Evolutionary conservation across 345 rosid species (phyloP), one percentile per base, ranked within the genome.

Genomic region (Clarkia xantiana): DNA sequence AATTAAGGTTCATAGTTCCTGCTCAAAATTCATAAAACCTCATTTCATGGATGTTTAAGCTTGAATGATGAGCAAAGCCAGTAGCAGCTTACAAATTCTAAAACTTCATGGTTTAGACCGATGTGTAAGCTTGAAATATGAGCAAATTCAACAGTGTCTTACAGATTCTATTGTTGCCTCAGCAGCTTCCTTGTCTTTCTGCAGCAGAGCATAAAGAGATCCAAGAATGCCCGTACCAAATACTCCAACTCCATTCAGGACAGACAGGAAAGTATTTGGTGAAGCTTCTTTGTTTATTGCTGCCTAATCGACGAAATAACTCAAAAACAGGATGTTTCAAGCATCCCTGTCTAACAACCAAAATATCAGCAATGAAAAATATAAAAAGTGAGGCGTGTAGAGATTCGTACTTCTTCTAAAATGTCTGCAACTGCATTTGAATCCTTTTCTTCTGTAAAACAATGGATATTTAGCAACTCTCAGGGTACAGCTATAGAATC

Each of bases 211-310:
- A 67, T 79, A 91, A 34, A 91, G 81, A 43, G 98, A 78, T 64
- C 89, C 94, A 36, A 91, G 94, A 56, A 81, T 73, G 20, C 83
- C 84, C 46, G 74, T 59, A 45, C 86, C 70, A 47, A 91, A 71
- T 57, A 86, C 68, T 48, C 98, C 96, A 39, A 86, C 75, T 54
- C 77, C 83, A 62, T 86, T 86, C 56, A 83, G 63, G 53, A 86
- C 69, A 71, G 82, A 73, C 50, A 79, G 41, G 63, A 86, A 60
- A 40, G 83, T 75, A 66, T 76, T 84, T 12, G 80, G 59, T 12
- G 84, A 53, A 12, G 70, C 50, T 56, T 47, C 72, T 67, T 52
- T 62, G 47, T 54, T 62, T 38, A 60, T 55, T 64, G 65, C 71
- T 54, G 61, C 68, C 88, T 74, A 76, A 14, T 64, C 55, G 66